phyloP scores from a whole-genome alignment of 1,139 yeast genomes.

The Blastobotrys serpentis region DNA sequence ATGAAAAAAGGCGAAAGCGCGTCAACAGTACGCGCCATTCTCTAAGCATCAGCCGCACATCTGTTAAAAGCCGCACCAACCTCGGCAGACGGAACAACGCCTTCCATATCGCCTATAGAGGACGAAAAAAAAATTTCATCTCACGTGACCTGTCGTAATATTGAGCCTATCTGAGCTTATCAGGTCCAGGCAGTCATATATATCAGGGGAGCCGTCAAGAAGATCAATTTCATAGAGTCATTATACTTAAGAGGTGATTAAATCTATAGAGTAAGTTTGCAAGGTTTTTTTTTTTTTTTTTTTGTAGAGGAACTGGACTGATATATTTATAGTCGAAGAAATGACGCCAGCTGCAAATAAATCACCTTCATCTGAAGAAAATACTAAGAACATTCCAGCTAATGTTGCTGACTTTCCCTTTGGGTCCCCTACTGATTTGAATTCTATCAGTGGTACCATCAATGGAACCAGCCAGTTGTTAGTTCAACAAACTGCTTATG shows the following conservation, averaged over 20 bases:
- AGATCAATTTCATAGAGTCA: background rate
- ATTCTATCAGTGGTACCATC: constrained; percentile 28
- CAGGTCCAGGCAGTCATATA: background rate
- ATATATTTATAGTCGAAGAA: background rate
- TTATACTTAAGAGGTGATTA: background rate
- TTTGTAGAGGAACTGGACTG: background rate
- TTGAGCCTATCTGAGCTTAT: constrained; percentile 7
- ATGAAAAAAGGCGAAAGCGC: too few relatives aligned
- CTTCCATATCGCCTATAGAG: too few relatives aligned
- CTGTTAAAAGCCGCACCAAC: background rate
- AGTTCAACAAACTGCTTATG: constrained; percentile 64
- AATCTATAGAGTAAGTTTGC: background rate
- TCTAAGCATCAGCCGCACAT: too few relatives aligned
- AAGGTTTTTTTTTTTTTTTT: background rate
- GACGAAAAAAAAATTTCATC: background rate
- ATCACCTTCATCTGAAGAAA: background rate
- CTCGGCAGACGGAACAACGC: background rate
- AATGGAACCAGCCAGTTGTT: constrained; percentile 56
- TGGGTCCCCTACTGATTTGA: constrained; percentile 25
- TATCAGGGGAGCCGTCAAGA: background rate
- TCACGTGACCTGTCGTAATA: constrained; percentile 11
- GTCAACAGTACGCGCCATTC: too few relatives aligned
- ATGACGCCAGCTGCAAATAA: constrained; percentile 16
- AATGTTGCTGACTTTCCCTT: constrained; percentile 19
- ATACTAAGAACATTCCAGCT: background rate